Evolutionary conservation across 352 stramenopile genomes (phyloP), one percentile per base, ranked within the genome.

Genomic region (Phytophthora kernoviae): DNA sequence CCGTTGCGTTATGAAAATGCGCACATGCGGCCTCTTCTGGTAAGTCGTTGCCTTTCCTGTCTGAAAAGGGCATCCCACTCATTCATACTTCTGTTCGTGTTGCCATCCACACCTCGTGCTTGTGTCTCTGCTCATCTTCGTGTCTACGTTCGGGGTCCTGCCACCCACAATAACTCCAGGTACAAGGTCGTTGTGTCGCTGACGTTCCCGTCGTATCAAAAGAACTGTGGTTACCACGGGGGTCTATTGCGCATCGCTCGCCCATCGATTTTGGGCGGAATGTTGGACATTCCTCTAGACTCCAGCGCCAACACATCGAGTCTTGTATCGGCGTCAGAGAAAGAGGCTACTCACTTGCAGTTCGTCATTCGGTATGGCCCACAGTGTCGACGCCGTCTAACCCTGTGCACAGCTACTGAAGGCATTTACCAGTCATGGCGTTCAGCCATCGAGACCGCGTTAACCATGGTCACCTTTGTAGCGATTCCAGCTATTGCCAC

Each of bases 401-500:
- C 33, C 8, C n/a, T 63, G 27, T 45, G 46, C 27, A 37, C 39
- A 27, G 14, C 55, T 9, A 63, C 45, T 1, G 4, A n/a, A 15
- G 36, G 45, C n/a, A 50, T 63, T 15, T 63, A 63, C 46, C 24
- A 40, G 46, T 40, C 55, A 24, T 63, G 55, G 55, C 56, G 45
- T 37, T 5, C 55, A 2, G 55, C 55, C 27, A 27, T 63, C 2
- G 55, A 57, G 46, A 57, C 55, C 5, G 55, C 45, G 0, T 57
- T 48, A 21, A 18, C 48, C 26, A 14, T 30, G 37, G 33, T 37
- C 22, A 51, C 54, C 20, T 57, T 45, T 32, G 18, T 56, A 17
- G 32, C 30, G 2, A 32, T 60, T 21, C 42, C 30, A 37, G 12
- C 37, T 17, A 43, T 43, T 17, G 37, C n/a, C 11, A 15, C 10